phyloP scores from a whole-genome alignment of 2,329 filamentous ascomycete species.

The Xylaria sp. region DNA sequence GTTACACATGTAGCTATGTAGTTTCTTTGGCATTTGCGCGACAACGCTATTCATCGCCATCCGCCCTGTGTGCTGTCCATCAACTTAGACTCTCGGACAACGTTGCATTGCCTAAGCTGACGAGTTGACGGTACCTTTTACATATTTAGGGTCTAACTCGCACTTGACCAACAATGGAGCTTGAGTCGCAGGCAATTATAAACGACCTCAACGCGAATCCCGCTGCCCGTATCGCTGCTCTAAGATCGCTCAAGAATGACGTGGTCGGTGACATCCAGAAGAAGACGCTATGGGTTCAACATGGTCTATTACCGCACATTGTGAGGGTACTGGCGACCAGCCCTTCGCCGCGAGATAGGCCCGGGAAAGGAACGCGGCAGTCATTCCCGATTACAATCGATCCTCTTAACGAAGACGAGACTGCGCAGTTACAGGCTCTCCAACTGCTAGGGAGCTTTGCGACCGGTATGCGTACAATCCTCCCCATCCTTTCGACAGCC shows the following conservation, averaged over 20 bases:
- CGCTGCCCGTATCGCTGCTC: conserved; percentile 61
- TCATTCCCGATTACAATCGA: conserved; percentile 44
- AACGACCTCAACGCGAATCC: conserved; percentile 52
- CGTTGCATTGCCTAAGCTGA: background rate
- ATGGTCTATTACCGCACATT: conserved; percentile 69
- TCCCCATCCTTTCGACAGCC: conserved; percentile 12
- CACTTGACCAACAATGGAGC: conserved; percentile 34
- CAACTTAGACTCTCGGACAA: background rate
- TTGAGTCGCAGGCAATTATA: conserved; percentile 36
- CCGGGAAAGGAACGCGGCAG: conserved; percentile 48
- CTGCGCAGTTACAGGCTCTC: conserved; percentile 76
- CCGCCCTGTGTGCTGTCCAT: background rate
- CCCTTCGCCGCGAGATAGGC: conserved; percentile 44
- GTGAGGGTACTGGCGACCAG: conserved; percentile 52
- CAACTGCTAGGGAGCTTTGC: conserved; percentile 86
- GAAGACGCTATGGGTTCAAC: conserved; percentile 78
- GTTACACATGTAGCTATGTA: too few species aligned
- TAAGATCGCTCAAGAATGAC: conserved; percentile 84
- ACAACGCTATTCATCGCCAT: conserved; percentile 5
- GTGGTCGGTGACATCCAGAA: conserved; percentile 85
- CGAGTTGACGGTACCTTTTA: conserved; percentile 5
- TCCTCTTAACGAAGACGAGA: conserved; percentile 65
- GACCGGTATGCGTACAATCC: conserved; percentile 64
- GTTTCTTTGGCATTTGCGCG: conserved; percentile 10
- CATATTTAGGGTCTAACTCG: conserved; percentile 8